Base-by-base conservation (phyloP, 805 yeast genomes). In the Ogataea allantospora region DNA sequence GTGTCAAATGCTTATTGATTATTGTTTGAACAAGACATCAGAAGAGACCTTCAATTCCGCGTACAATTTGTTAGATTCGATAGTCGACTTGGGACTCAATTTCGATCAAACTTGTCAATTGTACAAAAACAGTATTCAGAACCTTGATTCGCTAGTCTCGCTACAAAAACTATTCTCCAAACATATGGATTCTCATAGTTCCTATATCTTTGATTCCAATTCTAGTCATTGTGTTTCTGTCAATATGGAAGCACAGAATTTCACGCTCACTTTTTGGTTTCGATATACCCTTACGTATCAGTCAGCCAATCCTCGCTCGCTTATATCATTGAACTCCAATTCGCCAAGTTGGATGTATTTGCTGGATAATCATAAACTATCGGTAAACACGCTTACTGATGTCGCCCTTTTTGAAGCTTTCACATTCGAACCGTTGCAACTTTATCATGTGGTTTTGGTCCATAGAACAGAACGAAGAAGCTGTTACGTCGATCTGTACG, bases 401-500 rank as follows among this genome's bases (percentile, higher is more conserved):
- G 21, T 28, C 2, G 35, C 27, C 9, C 30, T 33, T 7, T 30
- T 36, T 25, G 57, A 58, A n/a, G 48, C 54, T 11, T 59, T 54
- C 41, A 40, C 39, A 11, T 47, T 62, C 27, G 62, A 63, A 28
- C 25, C 43, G 1, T 47, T 42, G 7, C 44, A 33, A 7, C 40
- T 55, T 3, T 60, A 58, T 35, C 53, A 62, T 35, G 33, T 63
- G 6, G 50, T 45, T 0, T 14, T 65, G 4, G 46, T 54, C 6
- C 66, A 59, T 33, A 46, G 27, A 23, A 30, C 46, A 15, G 51
- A 51, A 14, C 35, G 39, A 9, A 47, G 47, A 30, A 58, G 48
- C 55, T 60, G 40, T 48, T 60, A 66, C 41, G 56, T 75, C 19
- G 73, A 68, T 42, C 52, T 77, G 6, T 74, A 53, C 48, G 55